Conservation (phyloP, 768 basidiomycete genomes). For the Naganishia kalamii region DNA sequence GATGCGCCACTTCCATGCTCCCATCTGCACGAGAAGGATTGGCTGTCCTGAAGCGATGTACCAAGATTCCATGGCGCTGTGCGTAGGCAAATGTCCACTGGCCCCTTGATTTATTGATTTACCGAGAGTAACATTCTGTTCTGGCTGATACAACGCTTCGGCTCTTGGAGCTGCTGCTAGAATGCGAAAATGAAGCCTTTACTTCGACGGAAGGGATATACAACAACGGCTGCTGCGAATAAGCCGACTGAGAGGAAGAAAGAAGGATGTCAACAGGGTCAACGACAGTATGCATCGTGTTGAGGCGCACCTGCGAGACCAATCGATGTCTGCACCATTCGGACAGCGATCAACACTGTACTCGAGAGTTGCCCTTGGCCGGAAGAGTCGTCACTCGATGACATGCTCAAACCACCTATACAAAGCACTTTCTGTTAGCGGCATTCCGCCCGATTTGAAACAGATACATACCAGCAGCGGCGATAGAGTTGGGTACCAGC, state of each 20-base stretch:
- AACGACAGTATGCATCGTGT: neutral
- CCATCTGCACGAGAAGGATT: too few species aligned
- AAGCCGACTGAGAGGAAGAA: constrained; percentile 26
- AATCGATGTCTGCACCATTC: constrained; percentile 37
- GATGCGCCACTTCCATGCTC: too few species aligned
- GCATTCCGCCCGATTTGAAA: neutral
- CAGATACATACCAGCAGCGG: constrained; percentile 33
- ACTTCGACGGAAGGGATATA: constrained; percentile 38
- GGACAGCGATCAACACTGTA: constrained; percentile 27
- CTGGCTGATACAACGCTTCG: neutral
- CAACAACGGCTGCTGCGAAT: constrained; percentile 33
- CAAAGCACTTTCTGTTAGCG: neutral
- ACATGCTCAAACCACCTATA: constrained; percentile 13
- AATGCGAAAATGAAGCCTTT: constrained; percentile 36
- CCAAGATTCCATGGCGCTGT: too few species aligned
- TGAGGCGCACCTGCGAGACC: constrained; percentile 27
- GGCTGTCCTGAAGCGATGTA: too few species aligned
- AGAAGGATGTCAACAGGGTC: neutral
- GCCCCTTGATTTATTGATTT: neutral
- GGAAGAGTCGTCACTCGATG: constrained; percentile 15
- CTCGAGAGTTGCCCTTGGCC: constrained; percentile 3
- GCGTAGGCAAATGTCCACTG: neutral
- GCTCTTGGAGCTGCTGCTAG: neutral
- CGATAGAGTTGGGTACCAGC: constrained; percentile 36
- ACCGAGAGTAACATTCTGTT: neutral